phyloP scores from a whole-genome alignment of 352 stramenopile genomes.

The Pythium brassicae region DNA sequence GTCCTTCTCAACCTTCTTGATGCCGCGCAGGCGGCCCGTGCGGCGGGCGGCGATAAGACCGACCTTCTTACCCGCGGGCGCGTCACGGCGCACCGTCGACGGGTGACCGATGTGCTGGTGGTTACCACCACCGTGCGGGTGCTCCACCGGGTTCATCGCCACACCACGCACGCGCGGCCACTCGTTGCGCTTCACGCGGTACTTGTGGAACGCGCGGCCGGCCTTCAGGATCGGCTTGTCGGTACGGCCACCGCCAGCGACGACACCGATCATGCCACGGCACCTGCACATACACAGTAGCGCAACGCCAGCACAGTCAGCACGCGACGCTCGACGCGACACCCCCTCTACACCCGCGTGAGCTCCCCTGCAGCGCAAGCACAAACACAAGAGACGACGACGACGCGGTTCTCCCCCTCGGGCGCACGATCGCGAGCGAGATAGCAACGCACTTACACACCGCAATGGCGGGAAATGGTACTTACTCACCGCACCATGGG shows the following conservation, averaged over 20 bases:
- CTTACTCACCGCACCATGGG: slow-evolving; percentile 80
- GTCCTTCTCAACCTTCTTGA: slow-evolving; percentile 96
- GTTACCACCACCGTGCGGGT: slow-evolving; percentile 99
- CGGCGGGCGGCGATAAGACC: slow-evolving; percentile 97
- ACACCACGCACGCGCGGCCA: slow-evolving; percentile 99
- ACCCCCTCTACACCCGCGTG: not conserved
- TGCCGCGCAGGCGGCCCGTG: slow-evolving; percentile 96
- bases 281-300: slow-evolving; percentile 75
- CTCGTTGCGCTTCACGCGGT: slow-evolving; percentile 95
- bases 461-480: slow-evolving; percentile 42
- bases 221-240: slow-evolving; percentile 97
- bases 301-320: slow-evolving; percentile 14
- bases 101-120: slow-evolving; percentile 99
- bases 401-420: slow-evolving; percentile 5
- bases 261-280: slow-evolving; percentile 96
- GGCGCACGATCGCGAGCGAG: slow-evolving; percentile 14
- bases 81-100: slow-evolving; percentile 93
- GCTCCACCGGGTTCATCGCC: slow-evolving; percentile 99
- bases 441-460: slow-evolving; percentile 27
- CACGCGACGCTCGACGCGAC: slow-evolving; percentile 3
- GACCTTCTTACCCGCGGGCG: slow-evolving; percentile 97
- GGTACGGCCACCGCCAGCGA: slow-evolving; percentile 97
- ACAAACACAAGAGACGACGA: not conserved
- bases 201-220: slow-evolving; percentile 18
- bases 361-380: slow-evolving; percentile 3